These are phyloP conservation scores for Mimosa pudica DNA, from an alignment of 306 rosid genomes.

Conservation along the genomic window DNA sequence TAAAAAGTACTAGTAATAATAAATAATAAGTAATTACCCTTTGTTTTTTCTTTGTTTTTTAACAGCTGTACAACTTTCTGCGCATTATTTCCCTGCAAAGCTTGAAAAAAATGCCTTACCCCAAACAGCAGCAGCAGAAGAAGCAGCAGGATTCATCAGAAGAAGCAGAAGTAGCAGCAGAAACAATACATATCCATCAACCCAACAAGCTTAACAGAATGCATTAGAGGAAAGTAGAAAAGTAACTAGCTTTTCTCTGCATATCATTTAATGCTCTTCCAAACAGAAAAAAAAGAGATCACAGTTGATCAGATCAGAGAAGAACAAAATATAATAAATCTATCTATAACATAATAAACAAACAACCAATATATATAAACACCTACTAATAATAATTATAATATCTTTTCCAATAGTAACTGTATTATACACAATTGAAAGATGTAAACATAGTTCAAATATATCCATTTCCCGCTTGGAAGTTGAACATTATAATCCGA, in stretches of 20 bases:
- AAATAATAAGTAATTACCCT: too few species aligned
- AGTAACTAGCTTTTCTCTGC: slow-evolving; percentile 48
- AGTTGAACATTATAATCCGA: slow-evolving; percentile 31
- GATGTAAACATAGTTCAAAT: slow-evolving; percentile 33
- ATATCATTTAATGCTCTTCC: slow-evolving; percentile 47
- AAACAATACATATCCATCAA: slow-evolving; percentile 37
- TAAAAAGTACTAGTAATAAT: slow-evolving; percentile 16
- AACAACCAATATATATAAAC: too few species aligned
- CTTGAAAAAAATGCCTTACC: slow-evolving; percentile 56
- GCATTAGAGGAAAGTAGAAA: slow-evolving; percentile 39
- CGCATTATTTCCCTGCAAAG: slow-evolving; percentile 58
- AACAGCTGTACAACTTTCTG: slow-evolving; percentile 59
- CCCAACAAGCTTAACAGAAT: slow-evolving; percentile 51
- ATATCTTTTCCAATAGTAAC: slow-evolving; percentile 29
- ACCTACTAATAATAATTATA: background rate
- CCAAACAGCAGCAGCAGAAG: slow-evolving; percentile 41
- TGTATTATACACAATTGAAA: slow-evolving; percentile 56
- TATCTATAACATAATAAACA: background rate
- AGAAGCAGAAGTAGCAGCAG: slow-evolving; percentile 43
- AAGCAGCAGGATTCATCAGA: slow-evolving; percentile 5
- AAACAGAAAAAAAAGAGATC: slow-evolving; percentile 32
- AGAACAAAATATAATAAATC: background rate
- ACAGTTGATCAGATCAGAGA: background rate
- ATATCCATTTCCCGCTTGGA: slow-evolving; percentile 15
- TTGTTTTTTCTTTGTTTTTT: slow-evolving; percentile 2